These are phyloP conservation scores for Petasospora fabianii DNA, from an alignment of 1,139 yeast genomes.

Conservation along the genomic window DNA sequence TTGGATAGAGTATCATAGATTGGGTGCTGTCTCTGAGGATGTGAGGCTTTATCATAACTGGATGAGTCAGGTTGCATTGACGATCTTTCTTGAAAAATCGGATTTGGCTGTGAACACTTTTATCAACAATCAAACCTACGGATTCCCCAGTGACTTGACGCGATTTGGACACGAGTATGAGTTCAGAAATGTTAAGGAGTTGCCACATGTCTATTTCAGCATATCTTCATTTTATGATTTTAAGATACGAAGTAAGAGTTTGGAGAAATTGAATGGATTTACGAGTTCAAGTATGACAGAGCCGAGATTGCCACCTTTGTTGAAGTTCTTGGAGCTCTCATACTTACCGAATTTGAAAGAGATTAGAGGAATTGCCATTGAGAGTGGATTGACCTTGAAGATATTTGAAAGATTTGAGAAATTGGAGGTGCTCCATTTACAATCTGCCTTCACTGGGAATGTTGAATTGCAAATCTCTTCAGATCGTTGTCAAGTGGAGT, in stretches of 20 bases:
- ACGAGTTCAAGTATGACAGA: conserved; percentile 18
- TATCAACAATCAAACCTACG: neutral
- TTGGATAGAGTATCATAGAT: conserved; percentile 1
- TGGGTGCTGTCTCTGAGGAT: conserved; percentile 3
- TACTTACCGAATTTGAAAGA: conserved; percentile 16
- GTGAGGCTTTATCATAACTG: conserved; percentile 1
- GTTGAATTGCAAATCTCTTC: conserved; percentile 6
- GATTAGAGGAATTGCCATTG: conserved; percentile 20
- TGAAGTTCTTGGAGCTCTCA: conserved; percentile 18
- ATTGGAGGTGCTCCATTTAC: conserved; percentile 15
- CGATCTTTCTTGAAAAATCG: conserved; percentile 10
- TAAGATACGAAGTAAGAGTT: conserved; percentile 13
- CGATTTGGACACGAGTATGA: conserved; percentile 22
- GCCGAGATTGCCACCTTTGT: conserved; percentile 20
- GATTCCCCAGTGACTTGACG: conserved; percentile 7
- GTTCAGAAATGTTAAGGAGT: conserved; percentile 8
- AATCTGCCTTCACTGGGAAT: conserved; percentile 20
- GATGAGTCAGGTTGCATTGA: conserved; percentile 13
- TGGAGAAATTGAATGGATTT: conserved; percentile 14
- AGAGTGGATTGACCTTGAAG: conserved; percentile 17
- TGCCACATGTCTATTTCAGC: conserved; percentile 19
- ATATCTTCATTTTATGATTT: conserved; percentile 16
- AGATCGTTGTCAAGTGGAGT: conserved; percentile 1
- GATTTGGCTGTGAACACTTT: conserved; percentile 7
- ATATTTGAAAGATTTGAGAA: conserved; percentile 17